These are phyloP conservation scores for Lasiodiplodia sp. DNA, from an alignment of 2,329 filamentous ascomycete genomes.

Conservation along the genomic window DNA sequence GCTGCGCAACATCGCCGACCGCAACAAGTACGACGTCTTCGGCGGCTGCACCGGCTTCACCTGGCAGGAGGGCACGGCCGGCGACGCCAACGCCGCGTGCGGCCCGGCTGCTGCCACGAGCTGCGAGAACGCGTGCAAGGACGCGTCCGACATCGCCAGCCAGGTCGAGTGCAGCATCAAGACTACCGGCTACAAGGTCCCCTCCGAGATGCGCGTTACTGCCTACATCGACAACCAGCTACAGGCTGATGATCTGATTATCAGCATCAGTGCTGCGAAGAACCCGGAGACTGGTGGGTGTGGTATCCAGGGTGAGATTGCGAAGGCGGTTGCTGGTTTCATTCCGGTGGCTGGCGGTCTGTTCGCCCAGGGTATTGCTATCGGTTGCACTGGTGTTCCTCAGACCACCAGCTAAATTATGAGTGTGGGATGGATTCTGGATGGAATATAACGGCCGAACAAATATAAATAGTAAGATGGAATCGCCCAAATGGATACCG, in stretches of 20 bases:
- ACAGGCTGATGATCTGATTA: constrained; percentile 5
- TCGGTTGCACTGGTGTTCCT: no score
- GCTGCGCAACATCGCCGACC: constrained; percentile 5
- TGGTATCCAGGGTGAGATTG: neutral
- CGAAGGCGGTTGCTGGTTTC: no score
- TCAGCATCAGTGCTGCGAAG: neutral
- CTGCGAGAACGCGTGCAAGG: constrained; percentile 3
- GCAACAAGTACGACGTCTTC: constrained; percentile 11
- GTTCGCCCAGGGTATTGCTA: no score
- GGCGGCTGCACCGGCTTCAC: neutral
- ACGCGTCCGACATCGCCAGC: neutral
- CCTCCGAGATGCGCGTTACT: neutral
- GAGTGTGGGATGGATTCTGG: no score
- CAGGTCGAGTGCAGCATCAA: neutral
- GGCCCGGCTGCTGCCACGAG: neutral
- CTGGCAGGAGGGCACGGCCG: neutral
- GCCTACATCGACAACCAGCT: constrained; percentile 6
- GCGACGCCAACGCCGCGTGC: neutral
- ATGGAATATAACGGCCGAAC: no score
- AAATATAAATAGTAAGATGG: no score
- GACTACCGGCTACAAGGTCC: neutral
- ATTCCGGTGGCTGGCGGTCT: no score
- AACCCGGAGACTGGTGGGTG: neutral
- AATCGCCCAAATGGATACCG: no score
- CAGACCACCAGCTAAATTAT: no score